Evolutionary conservation across 2,329 filamentous ascomycete species (phyloP), one percentile per base, ranked within the genome.

Genomic region (Alternaria sp.): DNA sequence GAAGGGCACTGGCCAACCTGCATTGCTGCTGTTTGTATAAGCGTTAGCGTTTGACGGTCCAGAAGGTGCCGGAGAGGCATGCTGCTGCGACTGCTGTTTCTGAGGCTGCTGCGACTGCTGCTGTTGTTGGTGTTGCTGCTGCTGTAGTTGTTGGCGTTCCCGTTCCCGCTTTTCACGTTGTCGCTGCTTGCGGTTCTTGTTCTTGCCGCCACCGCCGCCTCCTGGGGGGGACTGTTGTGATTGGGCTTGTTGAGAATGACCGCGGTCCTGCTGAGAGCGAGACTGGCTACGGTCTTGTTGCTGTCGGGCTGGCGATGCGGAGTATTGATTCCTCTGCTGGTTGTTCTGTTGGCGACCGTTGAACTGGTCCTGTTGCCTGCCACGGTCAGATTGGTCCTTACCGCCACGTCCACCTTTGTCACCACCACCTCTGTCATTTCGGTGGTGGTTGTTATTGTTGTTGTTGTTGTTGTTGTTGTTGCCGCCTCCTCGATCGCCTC

Each of bases 111-210:
- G 60, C 23, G 63, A 49, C 17, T 50, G 66, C 48, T 58, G 63
- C 40, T 41, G 60, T 8, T 60, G 62, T 50, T 59, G 63, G 26
- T 52, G 65, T 26, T 56, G 60, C n/a, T 63, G 58, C 11, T 65
- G 58, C 29, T 65, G 63, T 13, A 67, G 64, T 26, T 71, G 60
- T 8, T 62, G 66, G 11, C 54, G 61, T 53, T 72, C 68, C 24
- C 68, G 67, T 48, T 71, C 68, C 24, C 67, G 61, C 61, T 72
- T 72, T 58, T 68, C 70, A n/a, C 65, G 67, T 44, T 67, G 67
- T 37, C 66, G 68, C 48, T 68, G 65, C 64, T 72, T 73, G 42
- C 70, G 67, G 37, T 72, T 72, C 62, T 72, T 72, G 54, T 72
- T 72, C 57, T 72, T 73, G 41, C 67, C 17, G 17, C 17, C 63